A percentile compares a stretch with the other conserved stretches of the same genome.
Evolutionary conservation across 2,329 filamentous ascomycete species (phyloP).

Genomic region (Lasiodiplodia hormozganensis): DNA sequence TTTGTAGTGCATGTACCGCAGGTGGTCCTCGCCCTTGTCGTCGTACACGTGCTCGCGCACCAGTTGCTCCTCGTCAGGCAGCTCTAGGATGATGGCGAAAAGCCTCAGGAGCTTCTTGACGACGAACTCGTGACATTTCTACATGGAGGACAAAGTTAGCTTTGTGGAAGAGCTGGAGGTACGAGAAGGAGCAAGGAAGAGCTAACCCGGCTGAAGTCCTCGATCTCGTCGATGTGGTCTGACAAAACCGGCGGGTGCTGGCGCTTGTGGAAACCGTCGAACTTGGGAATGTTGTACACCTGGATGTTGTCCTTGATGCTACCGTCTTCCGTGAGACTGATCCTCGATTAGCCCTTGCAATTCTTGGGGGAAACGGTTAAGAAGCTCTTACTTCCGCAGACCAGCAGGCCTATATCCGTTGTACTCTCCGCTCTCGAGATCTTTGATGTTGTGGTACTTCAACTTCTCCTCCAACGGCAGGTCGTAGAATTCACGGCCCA

Average conservation of each 20-base stretch:
- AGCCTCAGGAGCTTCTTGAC: slow-evolving; percentile 65
- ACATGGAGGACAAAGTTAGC: not conserved
- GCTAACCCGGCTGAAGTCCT: slow-evolving; percentile 53
- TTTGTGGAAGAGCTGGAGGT: not conserved
- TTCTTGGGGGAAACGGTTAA: not conserved
- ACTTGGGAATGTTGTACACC: slow-evolving; percentile 68
- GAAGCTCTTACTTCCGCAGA: slow-evolving; percentile 35
- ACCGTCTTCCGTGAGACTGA: slow-evolving; percentile 41
- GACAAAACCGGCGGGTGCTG: slow-evolving; percentile 57
- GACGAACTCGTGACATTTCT: slow-evolving; percentile 60
- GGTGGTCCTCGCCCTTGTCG: slow-evolving; percentile 64
- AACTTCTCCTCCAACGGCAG: slow-evolving; percentile 65
- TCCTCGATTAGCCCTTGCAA: slow-evolving; percentile 33
- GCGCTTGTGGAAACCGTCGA: slow-evolving; percentile 48
- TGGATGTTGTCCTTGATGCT: slow-evolving; percentile 62
- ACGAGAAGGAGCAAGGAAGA: too few relatives aligned
- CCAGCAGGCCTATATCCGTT: slow-evolving; percentile 63
- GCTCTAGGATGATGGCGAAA: slow-evolving; percentile 66
- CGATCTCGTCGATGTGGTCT: slow-evolving; percentile 62
- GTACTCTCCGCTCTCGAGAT: slow-evolving; percentile 59
- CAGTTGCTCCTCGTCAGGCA: slow-evolving; percentile 65
- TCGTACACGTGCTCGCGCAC: slow-evolving; percentile 65
- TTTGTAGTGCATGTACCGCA: slow-evolving; percentile 69
- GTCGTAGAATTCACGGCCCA: slow-evolving; percentile 65
- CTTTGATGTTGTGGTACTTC: slow-evolving; percentile 52